phyloP scores from a whole-genome alignment of 2,329 filamentous ascomycete genomes.

The Pseudogymnoascus sp. region DNA sequence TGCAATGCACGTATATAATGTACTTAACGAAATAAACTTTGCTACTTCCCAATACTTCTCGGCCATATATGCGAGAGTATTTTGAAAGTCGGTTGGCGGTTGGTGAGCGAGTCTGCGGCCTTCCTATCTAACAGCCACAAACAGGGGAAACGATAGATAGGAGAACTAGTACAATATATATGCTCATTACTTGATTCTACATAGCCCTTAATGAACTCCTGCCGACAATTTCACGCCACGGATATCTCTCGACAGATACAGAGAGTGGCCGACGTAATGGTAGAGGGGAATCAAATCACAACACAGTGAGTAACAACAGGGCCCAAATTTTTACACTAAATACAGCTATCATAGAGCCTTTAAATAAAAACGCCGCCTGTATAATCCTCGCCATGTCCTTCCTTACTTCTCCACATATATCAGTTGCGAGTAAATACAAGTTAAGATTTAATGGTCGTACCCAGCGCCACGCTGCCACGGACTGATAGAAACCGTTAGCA shows the following conservation, averaged over 20 bases:
- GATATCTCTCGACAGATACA: background rate
- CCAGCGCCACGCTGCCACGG: slow-evolving; percentile 51
- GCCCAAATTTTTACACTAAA: background rate
- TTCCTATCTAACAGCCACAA: too few species aligned
- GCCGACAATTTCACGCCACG: background rate
- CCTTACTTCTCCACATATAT: background rate
- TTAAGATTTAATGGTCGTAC: slow-evolving; percentile 39
- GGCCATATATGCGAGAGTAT: background rate
- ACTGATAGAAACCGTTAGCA: slow-evolving; percentile 30
- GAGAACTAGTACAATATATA: background rate
- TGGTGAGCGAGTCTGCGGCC: too few species aligned
- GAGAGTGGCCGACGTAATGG: background rate
- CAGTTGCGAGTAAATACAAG: background rate
- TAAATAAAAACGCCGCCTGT: background rate
- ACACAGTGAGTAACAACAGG: background rate
- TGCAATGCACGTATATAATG: background rate
- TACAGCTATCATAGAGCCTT: background rate
- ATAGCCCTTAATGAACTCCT: too few species aligned
- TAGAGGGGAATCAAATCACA: background rate
- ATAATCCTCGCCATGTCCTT: background rate
- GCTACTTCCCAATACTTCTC: background rate
- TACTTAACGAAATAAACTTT: background rate
- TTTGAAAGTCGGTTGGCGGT: too few species aligned
- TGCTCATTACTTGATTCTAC: background rate
- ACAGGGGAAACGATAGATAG: background rate